Percentiles rank a stretch among this genome's conserved stretches.
These are phyloP conservation scores for Schizonepeta tenuifolia DNA, from an alignment of 257 asterid genomes.

Conservation along the genomic window DNA sequence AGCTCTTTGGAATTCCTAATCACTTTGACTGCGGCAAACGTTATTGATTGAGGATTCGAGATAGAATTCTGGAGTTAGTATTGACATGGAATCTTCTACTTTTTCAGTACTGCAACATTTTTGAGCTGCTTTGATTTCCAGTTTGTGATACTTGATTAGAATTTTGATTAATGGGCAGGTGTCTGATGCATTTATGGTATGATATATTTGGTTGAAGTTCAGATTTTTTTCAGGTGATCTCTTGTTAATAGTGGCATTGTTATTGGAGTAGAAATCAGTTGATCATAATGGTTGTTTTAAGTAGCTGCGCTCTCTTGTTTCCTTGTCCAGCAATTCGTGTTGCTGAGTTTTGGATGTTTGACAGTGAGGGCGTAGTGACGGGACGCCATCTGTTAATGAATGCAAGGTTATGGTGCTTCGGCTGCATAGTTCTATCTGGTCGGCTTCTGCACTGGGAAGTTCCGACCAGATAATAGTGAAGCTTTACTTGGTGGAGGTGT, in stretches of 20 bases:
- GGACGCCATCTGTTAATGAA: slow-evolving; percentile 39
- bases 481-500: slow-evolving; percentile 40
- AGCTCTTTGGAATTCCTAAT: slow-evolving; percentile 18
- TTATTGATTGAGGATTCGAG: slow-evolving; percentile 10
- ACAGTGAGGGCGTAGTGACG: slow-evolving; percentile 35
- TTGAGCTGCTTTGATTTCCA: slow-evolving; percentile 34
- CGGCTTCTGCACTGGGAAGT: slow-evolving; percentile 52
- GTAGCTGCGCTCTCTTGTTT: slow-evolving; percentile 30
- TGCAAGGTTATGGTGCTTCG: slow-evolving; percentile 61
- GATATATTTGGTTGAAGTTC: slow-evolving; percentile 42
- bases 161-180: slow-evolving; percentile 51
- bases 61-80: slow-evolving; percentile 22
- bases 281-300: slow-evolving; percentile 25
- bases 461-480: slow-evolving; percentile 47
- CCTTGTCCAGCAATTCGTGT: slow-evolving; percentile 16
- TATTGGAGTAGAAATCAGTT: slow-evolving; percentile 26
- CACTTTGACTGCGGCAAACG: slow-evolving; percentile 21
- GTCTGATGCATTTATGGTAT: slow-evolving; percentile 36
- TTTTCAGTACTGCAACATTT: slow-evolving; percentile 33
- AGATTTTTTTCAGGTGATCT: slow-evolving; percentile 35
- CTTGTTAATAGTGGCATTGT: slow-evolving; percentile 12
- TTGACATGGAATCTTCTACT: slow-evolving; percentile 30
- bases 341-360: slow-evolving; percentile 33
- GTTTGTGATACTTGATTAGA: slow-evolving; percentile 42
- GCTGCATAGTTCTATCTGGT: slow-evolving; percentile 49